A percentile compares a stretch with the other conserved stretches of the same genome.
Evolutionary conservation across 2,329 filamentous ascomycete species (phyloP).

Genomic region (Fusarium cyanostomum): DNA sequence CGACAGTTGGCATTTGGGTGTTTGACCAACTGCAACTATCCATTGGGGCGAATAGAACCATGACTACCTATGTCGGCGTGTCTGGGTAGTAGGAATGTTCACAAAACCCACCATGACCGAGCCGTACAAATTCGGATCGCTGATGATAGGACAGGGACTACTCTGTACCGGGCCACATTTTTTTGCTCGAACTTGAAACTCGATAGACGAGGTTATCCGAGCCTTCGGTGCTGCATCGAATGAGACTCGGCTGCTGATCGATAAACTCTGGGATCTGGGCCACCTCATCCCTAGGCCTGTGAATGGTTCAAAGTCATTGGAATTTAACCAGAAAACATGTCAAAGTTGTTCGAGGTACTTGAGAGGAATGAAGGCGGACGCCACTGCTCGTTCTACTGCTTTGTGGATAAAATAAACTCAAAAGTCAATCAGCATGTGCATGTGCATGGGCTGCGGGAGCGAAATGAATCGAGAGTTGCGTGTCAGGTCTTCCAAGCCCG

Average conservation of each 20-base stretch:
- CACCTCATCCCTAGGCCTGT: constrained; percentile 17
- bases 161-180: constrained; percentile 16
- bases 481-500: constrained; percentile 16
- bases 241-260: constrained; percentile 13
- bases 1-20: not conserved
- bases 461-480: not conserved
- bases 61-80: not conserved
- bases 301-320: constrained; percentile 1
- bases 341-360: constrained; percentile 11
- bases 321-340: constrained; percentile 7
- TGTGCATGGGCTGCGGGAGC: not conserved
- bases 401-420: not conserved
- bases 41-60: not conserved
- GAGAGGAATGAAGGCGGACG: constrained; percentile 25
- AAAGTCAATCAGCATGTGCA: not conserved
- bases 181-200: constrained; percentile 7
- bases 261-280: constrained; percentile 5
- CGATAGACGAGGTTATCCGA: constrained; percentile 26
- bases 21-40: not conserved
- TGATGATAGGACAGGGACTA: constrained; percentile 9
- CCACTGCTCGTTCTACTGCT: constrained; percentile 7
- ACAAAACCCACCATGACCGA: not conserved
- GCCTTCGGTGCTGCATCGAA: constrained; percentile 15
- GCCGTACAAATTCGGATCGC: constrained; percentile 4
- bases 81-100: not conserved